Evolutionary conservation across 768 basidiomycete genomes (phyloP).

Genomic region (Pleurotus tuber-regium): DNA sequence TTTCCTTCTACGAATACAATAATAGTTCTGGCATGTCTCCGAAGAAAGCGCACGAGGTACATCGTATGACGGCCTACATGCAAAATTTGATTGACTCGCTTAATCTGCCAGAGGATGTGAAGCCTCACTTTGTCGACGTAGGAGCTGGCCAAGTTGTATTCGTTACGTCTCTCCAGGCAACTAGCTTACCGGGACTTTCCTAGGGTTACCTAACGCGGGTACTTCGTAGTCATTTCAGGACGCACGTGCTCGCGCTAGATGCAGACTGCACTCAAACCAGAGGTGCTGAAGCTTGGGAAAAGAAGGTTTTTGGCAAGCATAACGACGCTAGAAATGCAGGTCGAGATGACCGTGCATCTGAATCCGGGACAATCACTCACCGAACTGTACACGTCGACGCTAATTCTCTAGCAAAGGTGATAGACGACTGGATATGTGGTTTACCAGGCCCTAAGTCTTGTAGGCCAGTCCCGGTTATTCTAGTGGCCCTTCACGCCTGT

Average conservation of each 20-base stretch:
- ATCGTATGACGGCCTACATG: conserved; percentile 59
- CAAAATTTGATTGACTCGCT: conserved; percentile 28
- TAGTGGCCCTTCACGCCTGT: conserved; percentile 75
- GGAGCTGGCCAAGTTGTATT: conserved; percentile 66
- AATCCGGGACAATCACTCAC: conserved; percentile 45
- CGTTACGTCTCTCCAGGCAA: conserved; percentile 1
- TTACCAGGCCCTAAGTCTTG: conserved; percentile 6
- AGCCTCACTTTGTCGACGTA: conserved; percentile 56
- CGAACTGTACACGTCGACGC: conserved; percentile 54
- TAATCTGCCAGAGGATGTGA: conserved; percentile 18
- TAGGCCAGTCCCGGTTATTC: conserved; percentile 43
- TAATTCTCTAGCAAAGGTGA: conserved; percentile 38
- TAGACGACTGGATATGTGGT: conserved; percentile 51
- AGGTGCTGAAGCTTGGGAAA: conserved; percentile 50
- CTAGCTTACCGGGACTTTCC: conserved; percentile 2
- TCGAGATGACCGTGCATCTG: conserved; percentile 7
- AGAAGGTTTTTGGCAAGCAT: neutral
- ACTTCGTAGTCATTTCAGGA: conserved; percentile 29
- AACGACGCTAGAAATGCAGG: neutral
- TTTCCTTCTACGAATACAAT: conserved; percentile 12
- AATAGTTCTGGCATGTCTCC: conserved; percentile 57
- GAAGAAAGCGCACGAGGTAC: conserved; percentile 74
- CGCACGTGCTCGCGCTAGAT: conserved; percentile 66
- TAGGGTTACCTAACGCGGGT: conserved; percentile 66
- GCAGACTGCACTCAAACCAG: conserved; percentile 53